These are phyloP conservation scores for Xylariaceae sp. DNA, from an alignment of 2,329 filamentous ascomycete species.

Conservation along the genomic window DNA sequence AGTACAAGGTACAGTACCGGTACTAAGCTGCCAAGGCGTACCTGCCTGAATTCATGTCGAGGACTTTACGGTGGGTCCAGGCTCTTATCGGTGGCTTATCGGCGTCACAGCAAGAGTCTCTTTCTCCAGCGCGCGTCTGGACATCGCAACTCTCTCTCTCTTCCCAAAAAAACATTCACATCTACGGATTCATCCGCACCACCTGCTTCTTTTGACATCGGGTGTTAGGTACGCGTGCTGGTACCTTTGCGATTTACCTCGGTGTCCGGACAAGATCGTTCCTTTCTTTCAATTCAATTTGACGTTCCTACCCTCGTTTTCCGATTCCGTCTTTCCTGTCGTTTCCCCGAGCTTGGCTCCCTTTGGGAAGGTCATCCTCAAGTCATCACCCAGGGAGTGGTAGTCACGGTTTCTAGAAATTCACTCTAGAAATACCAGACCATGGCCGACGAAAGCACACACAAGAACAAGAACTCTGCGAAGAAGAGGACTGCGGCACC, in stretches of 20 bases:
- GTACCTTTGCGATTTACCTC: background rate
- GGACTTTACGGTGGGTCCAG: too few species aligned
- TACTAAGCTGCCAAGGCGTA: too few species aligned
- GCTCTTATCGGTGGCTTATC: constrained; percentile 4
- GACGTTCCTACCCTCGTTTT: too few species aligned
- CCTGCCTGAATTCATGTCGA: too few species aligned
- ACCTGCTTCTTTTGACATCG: background rate
- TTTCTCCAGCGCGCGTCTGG: background rate
- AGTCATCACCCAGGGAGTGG: background rate
- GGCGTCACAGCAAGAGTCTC: background rate
- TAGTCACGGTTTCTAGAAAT: background rate
- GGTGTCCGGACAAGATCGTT: background rate
- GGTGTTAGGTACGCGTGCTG: too few species aligned
- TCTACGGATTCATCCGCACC: background rate
- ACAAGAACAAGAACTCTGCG: constrained; percentile 21
- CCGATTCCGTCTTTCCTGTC: too few species aligned
- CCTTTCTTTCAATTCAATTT: background rate
- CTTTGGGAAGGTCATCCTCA: background rate
- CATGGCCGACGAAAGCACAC: constrained; percentile 20
- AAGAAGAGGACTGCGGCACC: constrained; percentile 29
- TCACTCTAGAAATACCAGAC: background rate
- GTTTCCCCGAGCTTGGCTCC: too few species aligned
- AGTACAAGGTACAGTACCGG: too few species aligned
- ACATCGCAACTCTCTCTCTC: background rate
- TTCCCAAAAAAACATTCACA: constrained; percentile 7